phyloP scores from a whole-genome alignment of 169 alveolate species.

The Besnoitia besnoiti region DNA sequence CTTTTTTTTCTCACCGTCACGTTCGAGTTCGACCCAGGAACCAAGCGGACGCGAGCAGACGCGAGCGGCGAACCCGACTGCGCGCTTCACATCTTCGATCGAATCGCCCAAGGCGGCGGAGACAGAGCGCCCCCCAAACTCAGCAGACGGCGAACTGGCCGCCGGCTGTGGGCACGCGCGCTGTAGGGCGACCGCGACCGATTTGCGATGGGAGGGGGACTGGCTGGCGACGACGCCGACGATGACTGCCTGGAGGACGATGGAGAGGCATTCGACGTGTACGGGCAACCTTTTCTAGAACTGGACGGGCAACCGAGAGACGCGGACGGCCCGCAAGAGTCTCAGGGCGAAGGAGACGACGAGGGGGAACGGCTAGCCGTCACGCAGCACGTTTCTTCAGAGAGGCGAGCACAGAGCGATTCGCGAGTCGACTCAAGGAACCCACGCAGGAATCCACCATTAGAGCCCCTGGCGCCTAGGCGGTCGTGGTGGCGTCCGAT shows the following conservation, averaged over 20 bases:
- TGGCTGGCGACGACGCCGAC: neutral
- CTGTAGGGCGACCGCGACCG: no score
- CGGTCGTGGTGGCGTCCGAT: neutral
- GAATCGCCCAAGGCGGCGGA: no score
- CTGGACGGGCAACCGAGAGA: neutral
- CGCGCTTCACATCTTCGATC: no score
- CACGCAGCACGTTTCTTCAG: neutral
- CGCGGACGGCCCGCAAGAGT: neutral
- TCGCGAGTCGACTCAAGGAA: no score
- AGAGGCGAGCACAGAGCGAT: neutral
- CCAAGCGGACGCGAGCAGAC: no score
- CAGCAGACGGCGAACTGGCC: no score
- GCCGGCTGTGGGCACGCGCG: no score
- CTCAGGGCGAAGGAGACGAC: neutral
- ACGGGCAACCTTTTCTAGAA: neutral
- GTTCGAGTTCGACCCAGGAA: neutral
- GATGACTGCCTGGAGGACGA: neutral
- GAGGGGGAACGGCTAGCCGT: neutral
- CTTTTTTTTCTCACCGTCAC: neutral
- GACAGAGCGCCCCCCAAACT: no score
- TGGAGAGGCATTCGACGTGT: neutral
- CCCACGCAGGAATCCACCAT: no score
- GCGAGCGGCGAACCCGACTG: no score
- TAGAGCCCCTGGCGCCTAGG: no score
- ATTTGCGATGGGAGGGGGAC: neutral